These are phyloP conservation scores for Taphrina pruni DNA, from an alignment of 1,139 yeast genomes.

Conservation along the genomic window DNA sequence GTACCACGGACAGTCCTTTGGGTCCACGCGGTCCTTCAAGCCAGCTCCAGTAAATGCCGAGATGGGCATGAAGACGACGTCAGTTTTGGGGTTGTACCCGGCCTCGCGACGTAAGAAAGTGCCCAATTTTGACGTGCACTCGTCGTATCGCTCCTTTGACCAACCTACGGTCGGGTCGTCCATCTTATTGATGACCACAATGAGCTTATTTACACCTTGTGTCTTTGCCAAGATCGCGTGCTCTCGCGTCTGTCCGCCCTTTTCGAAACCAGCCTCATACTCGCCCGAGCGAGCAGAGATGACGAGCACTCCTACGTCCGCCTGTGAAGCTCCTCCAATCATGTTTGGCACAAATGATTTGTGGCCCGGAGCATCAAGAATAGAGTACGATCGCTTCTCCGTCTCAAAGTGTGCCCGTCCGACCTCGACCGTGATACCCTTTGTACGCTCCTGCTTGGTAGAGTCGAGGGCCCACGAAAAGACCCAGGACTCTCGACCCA, in stretches of 20 bases:
- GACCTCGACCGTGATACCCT: constrained; percentile 98
- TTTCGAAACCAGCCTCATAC: constrained; percentile 98
- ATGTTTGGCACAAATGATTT: constrained; percentile 97
- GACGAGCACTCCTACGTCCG: constrained; percentile 95
- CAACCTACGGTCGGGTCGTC: constrained; percentile 96
- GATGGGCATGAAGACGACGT: constrained; percentile 91
- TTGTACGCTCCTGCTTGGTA: constrained; percentile 96
- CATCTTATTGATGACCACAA: constrained; percentile 97
- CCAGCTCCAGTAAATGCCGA: constrained; percentile 98
- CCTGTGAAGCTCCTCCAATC: constrained; percentile 99
- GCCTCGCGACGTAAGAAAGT: constrained; percentile 76
- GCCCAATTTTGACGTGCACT: constrained; percentile 83
- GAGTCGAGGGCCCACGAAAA: constrained; percentile 99
- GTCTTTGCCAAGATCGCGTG: constrained; percentile 97
- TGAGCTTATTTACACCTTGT: constrained; percentile 91
- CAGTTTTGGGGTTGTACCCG: constrained; percentile 67
- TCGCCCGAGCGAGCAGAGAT: constrained; percentile 99
- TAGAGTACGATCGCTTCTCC: constrained; percentile 95
- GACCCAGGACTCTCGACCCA: constrained; percentile 99
- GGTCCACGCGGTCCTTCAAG: constrained; percentile 78
- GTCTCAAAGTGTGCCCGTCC: constrained; percentile 98
- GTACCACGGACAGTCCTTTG: constrained; percentile 87
- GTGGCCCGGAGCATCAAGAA: constrained; percentile 99
- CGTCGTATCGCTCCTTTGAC: constrained; percentile 94
- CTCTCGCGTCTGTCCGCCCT: constrained; percentile 99